Conservation (phyloP, 345 rosid species). For the Populus euphratica region DNA sequence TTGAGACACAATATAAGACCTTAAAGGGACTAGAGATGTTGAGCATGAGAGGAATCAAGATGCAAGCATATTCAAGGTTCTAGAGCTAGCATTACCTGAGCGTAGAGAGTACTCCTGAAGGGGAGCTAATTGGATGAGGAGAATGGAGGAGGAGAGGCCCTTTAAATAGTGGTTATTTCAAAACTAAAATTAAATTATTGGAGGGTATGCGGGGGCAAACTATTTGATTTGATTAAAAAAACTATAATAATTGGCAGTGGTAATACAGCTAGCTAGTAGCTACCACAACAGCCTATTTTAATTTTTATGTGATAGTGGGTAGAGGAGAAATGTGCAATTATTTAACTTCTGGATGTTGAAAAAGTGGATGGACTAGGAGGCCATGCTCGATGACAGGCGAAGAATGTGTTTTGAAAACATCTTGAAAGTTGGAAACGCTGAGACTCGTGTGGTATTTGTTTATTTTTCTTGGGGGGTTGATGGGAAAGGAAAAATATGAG, state of each 20-base stretch:
- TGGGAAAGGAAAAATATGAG: neutral
- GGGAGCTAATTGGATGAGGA: neutral
- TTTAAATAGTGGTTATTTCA: conserved; percentile 1
- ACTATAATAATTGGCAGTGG: neutral
- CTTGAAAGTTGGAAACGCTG: neutral
- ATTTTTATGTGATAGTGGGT: neutral
- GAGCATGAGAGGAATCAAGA: neutral
- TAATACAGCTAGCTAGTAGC: neutral
- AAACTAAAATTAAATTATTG: neutral
- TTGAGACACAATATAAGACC: neutral
- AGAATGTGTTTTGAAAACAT: neutral
- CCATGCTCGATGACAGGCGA: neutral
- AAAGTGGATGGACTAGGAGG: neutral
- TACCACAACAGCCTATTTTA: neutral
- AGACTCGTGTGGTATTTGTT: neutral
- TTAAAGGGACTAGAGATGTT: neutral
- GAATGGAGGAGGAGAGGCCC: neutral
- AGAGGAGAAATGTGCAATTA: neutral
- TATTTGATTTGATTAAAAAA: neutral
- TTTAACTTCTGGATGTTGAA: neutral
- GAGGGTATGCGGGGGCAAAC: neutral
- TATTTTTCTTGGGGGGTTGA: neutral
- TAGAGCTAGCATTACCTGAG: neutral
- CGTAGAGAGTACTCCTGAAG: neutral
- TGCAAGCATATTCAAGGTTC: too few species aligned